Conservation (phyloP, 768 basidiomycete genomes). For the Suillus fuscotomentosus region DNA sequence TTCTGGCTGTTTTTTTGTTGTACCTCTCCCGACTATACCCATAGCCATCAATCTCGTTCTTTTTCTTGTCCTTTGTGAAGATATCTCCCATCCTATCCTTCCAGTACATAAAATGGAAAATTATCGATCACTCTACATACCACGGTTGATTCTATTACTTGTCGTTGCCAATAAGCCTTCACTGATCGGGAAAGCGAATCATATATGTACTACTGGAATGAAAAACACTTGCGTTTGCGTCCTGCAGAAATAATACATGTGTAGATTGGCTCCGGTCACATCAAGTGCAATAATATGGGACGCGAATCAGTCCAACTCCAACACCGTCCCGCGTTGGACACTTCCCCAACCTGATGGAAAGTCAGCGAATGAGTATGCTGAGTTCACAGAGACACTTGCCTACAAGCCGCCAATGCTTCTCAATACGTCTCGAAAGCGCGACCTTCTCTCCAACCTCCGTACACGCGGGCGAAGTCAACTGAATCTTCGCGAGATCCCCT, state of each 20-base stretch:
- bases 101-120: too few species aligned
- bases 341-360: conserved; percentile 59
- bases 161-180: too few species aligned
- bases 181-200: not conserved
- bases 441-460: conserved; percentile 98
- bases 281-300: not conserved
- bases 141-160: too few species aligned
- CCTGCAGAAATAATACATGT: not conserved
- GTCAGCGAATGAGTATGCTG: not conserved
- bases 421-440: conserved; percentile 89
- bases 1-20: not conserved
- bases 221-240: not conserved
- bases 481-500: conserved; percentile 92
- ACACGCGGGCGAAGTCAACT: conserved; percentile 91
- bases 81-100: too few species aligned
- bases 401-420: conserved; percentile 98
- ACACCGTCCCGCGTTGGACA: conserved; percentile 79
- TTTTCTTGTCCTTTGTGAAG: not conserved
- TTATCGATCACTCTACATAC: too few species aligned
- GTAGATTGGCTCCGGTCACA: not conserved
- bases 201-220: not conserved
- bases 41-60: not conserved
- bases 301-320: conserved; percentile 69
- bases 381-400: conserved; percentile 49
- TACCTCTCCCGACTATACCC: not conserved